These are phyloP conservation scores for Saccharata proteae DNA, from an alignment of 2,329 filamentous ascomycete genomes.

Conservation along the genomic window DNA sequence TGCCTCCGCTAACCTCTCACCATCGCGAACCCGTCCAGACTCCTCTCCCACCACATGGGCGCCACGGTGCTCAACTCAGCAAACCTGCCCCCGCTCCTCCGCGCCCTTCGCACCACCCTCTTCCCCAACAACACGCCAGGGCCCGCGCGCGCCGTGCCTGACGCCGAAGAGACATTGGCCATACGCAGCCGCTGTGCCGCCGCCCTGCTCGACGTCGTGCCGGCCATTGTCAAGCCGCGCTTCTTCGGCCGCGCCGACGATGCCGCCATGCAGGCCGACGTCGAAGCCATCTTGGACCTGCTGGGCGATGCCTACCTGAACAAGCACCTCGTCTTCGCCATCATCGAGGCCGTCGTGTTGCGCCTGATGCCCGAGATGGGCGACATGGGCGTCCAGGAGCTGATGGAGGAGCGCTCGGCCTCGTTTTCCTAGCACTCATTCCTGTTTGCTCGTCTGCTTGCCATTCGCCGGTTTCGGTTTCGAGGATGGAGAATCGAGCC, in stretches of 20 bases:
- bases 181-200: constrained; percentile 57
- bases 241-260: constrained; percentile 19
- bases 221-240: constrained; percentile 26
- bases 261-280: constrained; percentile 48
- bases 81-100: constrained; percentile 40
- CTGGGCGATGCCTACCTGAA: constrained; percentile 82
- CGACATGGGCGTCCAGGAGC: constrained; percentile 56
- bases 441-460: too few species aligned
- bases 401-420: constrained; percentile 60
- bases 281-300: constrained; percentile 52
- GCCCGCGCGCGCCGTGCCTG: constrained; percentile 47
- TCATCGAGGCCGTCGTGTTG: constrained; percentile 72
- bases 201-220: constrained; percentile 39
- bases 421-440: too few species aligned
- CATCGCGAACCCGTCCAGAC: constrained; percentile 19
- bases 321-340: constrained; percentile 74
- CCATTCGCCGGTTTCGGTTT: too few species aligned
- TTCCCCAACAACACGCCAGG: constrained; percentile 65
- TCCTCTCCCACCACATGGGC: constrained; percentile 34
- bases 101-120: constrained; percentile 60
- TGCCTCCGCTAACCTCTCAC: background rate
- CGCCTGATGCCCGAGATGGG: constrained; percentile 73
- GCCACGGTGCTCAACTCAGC: constrained; percentile 30
- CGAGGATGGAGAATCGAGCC: too few species aligned
- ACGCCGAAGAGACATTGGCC: constrained; percentile 45